Percentiles rank a stretch among this genome's conserved stretches.
Conservation (phyloP, 2,329 filamentous ascomycete species). For the Exophiala phaeomuriformis region DNA sequence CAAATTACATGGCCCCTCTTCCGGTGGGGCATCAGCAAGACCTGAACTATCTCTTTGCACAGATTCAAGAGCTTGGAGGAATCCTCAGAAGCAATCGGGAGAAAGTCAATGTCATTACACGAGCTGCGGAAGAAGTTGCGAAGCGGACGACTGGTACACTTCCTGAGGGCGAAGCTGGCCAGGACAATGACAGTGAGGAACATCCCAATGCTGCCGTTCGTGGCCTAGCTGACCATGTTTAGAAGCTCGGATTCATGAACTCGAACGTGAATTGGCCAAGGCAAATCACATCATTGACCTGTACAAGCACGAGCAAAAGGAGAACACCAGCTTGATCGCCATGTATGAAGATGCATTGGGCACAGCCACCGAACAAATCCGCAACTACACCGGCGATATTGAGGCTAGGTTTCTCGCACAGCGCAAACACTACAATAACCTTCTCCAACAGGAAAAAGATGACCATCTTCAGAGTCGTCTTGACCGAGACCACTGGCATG, state of each 20-base stretch:
- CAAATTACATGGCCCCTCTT: conserved; percentile 25
- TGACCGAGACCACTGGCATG: conserved; percentile 45
- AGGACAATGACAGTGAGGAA: conserved; percentile 22
- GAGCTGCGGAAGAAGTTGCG: conserved; percentile 44
- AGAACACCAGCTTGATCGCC: conserved; percentile 43
- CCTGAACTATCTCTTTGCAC: conserved; percentile 44
- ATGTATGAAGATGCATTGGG: conserved; percentile 44
- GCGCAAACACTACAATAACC: conserved; percentile 44
- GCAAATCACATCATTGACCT: conserved; percentile 39
- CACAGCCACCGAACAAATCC: conserved; percentile 45
- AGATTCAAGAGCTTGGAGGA: conserved; percentile 44
- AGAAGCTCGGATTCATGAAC: conserved; percentile 44
- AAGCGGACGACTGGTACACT: conserved; percentile 37
- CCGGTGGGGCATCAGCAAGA: conserved; percentile 46
- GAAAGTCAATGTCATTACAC: conserved; percentile 44
- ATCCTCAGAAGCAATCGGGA: conserved; percentile 45
- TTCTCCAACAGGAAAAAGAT: conserved; percentile 45
- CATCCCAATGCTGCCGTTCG: background rate
- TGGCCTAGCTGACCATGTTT: conserved; percentile 4
- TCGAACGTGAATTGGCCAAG: conserved; percentile 42
- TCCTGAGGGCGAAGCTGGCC: conserved; percentile 8
- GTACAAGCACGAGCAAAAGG: conserved; percentile 41
- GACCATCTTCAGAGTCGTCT: conserved; percentile 43
- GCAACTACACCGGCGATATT: conserved; percentile 45
- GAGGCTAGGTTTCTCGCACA: conserved; percentile 43